Evolutionary conservation across 2,329 filamentous ascomycete species (phyloP), one percentile per base, ranked within the genome.

Genomic region (Fusarium falciforme): DNA sequence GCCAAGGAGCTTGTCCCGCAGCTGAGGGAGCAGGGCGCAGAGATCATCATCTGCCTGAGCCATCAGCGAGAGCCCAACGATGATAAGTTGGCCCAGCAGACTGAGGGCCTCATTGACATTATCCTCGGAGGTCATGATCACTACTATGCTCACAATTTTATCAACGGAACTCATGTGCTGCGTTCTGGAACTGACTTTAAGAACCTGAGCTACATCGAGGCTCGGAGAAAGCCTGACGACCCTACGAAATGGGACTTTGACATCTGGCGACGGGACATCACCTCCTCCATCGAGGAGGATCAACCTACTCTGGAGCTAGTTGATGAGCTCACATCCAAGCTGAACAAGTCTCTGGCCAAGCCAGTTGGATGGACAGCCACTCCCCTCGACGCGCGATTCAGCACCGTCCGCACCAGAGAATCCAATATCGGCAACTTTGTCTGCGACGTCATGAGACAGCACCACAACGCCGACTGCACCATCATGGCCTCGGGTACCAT

Each of bases 31-130:
- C 88, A 95, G 78, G 95, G 95, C 1, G 94, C 93, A 14, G 93
- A 98, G 66, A 91, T 98, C 57, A 85, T 98, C 68, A 88, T 98
- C 31, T 94, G 93, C 4, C 84, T 98, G 3, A 95, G 93, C 16
- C 95, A 98, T 81, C 93, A 94, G 85, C 89, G 95, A 52, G 94
- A 98, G 82, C 94, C 94, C 14, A 97, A 97, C 78, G 95, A 98
- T 82, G 91, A 93, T 79, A 97, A 97, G 83, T 85, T 98, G 6
- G 95, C 95, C 0, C 86, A 91, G 68, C 92, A 93, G 72, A 89
- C 93, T 0, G 88, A 90, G 5, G 94, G 93, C 0, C 82, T 93
- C 63, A 91, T 97, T 22, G 95, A 98, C 80, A 90, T 98, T 38
- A 93, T 98, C 52, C 87, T 98, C 0, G 94, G 95, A 58, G 95